A percentile compares a stretch with the other conserved stretches of the same genome.
Evolutionary conservation across 169 alveolate genomes (phyloP).

Genomic region (Plasmodium gonderi): DNA sequence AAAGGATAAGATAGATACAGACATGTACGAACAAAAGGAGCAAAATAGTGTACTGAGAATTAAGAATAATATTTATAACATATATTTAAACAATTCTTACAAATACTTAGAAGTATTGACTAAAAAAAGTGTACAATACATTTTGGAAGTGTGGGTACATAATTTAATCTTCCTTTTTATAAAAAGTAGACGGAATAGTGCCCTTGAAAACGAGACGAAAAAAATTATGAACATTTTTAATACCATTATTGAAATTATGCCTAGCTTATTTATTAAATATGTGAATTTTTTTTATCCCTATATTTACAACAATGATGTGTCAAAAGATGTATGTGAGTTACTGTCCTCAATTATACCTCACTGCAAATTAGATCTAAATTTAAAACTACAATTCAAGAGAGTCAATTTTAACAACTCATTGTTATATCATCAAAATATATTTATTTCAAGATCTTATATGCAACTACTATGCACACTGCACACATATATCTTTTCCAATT

Average conservation of each 20-base stretch:
- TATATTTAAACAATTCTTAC: conserved; percentile 30
- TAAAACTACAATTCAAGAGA: conserved; percentile 59
- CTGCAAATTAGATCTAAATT: conserved; percentile 32
- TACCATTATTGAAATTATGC: conserved; percentile 63
- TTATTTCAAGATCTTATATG: conserved; percentile 52
- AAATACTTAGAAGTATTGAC: conserved; percentile 34
- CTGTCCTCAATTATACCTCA: conserved; percentile 60
- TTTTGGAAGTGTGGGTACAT: conserved; percentile 61
- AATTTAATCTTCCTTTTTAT: conserved; percentile 37
- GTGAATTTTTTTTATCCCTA: conserved; percentile 52
- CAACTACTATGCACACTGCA: conserved; percentile 65
- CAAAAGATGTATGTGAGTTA: conserved; percentile 71
- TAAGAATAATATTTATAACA: conserved; percentile 57
- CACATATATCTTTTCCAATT: conserved; percentile 62
- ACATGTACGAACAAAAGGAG: neutral
- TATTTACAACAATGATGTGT: conserved; percentile 58
- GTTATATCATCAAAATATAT: conserved; percentile 39
- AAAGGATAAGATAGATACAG: neutral
- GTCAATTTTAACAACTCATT: conserved; percentile 31
- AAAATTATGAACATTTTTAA: conserved; percentile 64
- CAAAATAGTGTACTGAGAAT: neutral
- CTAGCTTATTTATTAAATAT: conserved; percentile 47
- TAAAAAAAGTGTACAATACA: conserved; percentile 26
- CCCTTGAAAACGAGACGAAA: conserved; percentile 59
- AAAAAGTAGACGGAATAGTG: conserved; percentile 41